These are phyloP conservation scores for Apiospora sp. DNA, from an alignment of 2,329 filamentous ascomycete species.

Conservation along the genomic window DNA sequence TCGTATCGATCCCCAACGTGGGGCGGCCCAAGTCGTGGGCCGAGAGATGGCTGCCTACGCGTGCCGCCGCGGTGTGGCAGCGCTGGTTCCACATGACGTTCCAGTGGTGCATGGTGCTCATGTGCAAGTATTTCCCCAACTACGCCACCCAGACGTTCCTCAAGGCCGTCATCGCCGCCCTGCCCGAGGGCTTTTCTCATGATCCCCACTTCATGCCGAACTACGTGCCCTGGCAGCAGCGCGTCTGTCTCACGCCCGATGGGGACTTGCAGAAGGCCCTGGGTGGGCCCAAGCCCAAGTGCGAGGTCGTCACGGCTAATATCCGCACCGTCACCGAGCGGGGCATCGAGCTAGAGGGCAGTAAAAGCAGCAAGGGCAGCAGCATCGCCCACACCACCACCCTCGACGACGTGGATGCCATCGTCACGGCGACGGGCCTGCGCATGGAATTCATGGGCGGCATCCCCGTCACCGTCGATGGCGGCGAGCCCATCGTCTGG, in stretches of 20 bases:
- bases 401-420: conserved; percentile 63
- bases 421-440: conserved; percentile 72
- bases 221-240: conserved; percentile 72
- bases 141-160: conserved; percentile 53
- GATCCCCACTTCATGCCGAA: conserved; percentile 63
- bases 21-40: conserved; percentile 18
- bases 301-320: conserved; percentile 51
- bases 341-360: conserved; percentile 49
- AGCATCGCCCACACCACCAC: conserved; percentile 27
- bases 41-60: too few relatives aligned
- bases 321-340: conserved; percentile 55
- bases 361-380: conserved; percentile 43
- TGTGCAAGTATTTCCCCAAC: conserved; percentile 59
- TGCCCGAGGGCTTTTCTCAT: conserved; percentile 52
- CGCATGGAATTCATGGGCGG: conserved; percentile 63
- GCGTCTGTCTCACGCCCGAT: conserved; percentile 65
- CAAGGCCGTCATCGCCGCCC: conserved; percentile 43
- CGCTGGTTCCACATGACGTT: conserved; percentile 23
- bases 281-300: conserved; percentile 41
- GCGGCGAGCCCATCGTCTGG: conserved; percentile 50
- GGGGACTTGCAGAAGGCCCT: conserved; percentile 56
- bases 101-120: conserved; percentile 30
- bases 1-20: conserved; percentile 61
- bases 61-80: conserved; percentile 25
- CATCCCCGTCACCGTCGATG: conserved; percentile 59